phyloP scores from a whole-genome alignment of 495 filamentous ascomycete species.

The Aspergillus leporis region DNA sequence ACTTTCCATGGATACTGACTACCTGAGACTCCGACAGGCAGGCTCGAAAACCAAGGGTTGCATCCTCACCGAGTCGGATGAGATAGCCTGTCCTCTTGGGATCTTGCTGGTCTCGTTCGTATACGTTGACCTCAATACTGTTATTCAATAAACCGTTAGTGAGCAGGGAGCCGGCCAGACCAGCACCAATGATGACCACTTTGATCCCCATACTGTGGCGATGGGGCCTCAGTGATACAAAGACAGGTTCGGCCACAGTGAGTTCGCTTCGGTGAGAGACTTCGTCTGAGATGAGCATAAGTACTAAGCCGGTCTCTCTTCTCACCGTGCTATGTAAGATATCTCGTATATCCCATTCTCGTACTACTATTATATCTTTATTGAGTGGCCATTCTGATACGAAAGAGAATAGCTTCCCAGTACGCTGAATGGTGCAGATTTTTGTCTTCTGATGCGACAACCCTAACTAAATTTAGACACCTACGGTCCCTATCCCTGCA shows the following conservation, averaged over 20 bases:
- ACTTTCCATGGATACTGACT: neutral
- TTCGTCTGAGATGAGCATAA: neutral
- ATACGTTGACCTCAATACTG: neutral
- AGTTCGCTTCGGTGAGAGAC: neutral
- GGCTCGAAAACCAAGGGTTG: neutral
- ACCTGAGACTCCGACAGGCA: neutral
- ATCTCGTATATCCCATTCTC: neutral
- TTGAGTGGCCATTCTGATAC: neutral
- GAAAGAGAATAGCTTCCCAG: neutral
- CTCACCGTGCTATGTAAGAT: neutral
- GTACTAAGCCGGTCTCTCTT: neutral
- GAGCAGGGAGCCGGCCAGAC: neutral
- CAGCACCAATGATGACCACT: conserved; percentile 1
- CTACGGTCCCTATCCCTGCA: neutral
- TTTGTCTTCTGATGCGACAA: neutral
- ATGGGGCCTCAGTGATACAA: neutral
- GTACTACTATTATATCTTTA: neutral
- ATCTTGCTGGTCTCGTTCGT: neutral
- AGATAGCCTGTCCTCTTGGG: neutral
- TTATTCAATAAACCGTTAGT: neutral
- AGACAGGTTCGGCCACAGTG: neutral
- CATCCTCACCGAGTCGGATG: neutral
- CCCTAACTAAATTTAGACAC: neutral
- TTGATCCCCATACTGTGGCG: neutral
- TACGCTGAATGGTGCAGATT: neutral